These are phyloP conservation scores for Hsuehochloa calcarea DNA, from an alignment of 176 grass and related monocot species.

Conservation along the genomic window DNA sequence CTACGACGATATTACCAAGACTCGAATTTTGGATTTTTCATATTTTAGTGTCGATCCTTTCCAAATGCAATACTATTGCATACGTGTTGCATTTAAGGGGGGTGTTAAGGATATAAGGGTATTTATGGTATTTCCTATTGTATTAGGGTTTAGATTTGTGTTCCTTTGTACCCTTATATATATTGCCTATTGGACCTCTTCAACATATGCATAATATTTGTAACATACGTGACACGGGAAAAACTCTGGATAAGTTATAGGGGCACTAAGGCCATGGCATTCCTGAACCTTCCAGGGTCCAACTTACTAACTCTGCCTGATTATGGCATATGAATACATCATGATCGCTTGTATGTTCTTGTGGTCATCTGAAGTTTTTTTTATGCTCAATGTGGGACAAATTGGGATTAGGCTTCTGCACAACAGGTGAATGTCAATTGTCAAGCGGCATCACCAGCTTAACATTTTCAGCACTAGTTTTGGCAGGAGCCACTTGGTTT, in stretches of 20 bases:
- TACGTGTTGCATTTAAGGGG: too few species aligned
- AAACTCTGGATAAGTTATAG: slow-evolving; percentile 10
- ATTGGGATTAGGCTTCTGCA: background rate
- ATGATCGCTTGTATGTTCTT: slow-evolving; percentile 2
- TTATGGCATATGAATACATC: slow-evolving; percentile 8
- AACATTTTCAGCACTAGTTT: slow-evolving; percentile 30
- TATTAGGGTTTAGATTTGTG: too few species aligned
- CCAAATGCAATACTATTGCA: too few species aligned
- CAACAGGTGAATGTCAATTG: slow-evolving; percentile 28
- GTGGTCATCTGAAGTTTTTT: background rate
- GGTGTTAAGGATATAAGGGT: too few species aligned
- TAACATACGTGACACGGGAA: too few species aligned
- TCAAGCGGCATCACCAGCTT: slow-evolving; percentile 32
- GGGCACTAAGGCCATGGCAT: background rate
- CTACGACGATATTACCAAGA: too few species aligned
- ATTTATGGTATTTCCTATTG: too few species aligned
- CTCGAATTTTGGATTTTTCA: too few species aligned
- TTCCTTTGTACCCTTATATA: too few species aligned
- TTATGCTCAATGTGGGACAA: slow-evolving; percentile 4
- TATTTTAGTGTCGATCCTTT: too few species aligned
- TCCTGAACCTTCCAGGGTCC: slow-evolving; percentile 35
- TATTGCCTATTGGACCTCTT: too few species aligned
- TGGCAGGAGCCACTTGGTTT: slow-evolving; percentile 24
- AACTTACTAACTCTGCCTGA: background rate
- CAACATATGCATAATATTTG: too few species aligned